Base-by-base conservation (phyloP, 1,284 basidiomycete species). In the Sphaerobolus stellatus region DNA sequence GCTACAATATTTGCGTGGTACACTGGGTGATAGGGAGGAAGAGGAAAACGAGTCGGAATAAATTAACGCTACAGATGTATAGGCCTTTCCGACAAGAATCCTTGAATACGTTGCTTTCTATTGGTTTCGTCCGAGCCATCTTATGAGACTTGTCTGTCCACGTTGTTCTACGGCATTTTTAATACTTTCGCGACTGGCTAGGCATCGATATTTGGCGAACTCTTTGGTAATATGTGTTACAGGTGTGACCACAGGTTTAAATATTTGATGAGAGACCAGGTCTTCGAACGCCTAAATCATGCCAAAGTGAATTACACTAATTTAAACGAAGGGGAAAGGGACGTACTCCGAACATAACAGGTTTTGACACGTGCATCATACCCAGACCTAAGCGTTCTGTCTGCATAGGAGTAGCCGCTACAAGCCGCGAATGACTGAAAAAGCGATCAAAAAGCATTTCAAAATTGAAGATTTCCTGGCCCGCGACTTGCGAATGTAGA, bases 391-490 rank as follows among this genome's bases (percentile, higher is more conserved):
- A 83, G 3, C 88, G 86, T 51, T 82, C 81, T 28, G 89, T 66
- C 54, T 85, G 82, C n/a, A 90, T 80, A 1, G 88, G 88, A 0
- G 88, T 87, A 14, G 84, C 80, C 16, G 75, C 75, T 4, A 86
- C 86, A 18, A 81, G 76, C 24, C 84, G 82, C 18, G 88, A 75
- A 67, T 90, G 87, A 55, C 80, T 79, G 29, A 78, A 77, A 66
- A 90, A 88, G 18, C 75, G 72, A 46, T 88, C 84, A 58, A 84
- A 73, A 3, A 92, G 75, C 84, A 90, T 88, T 65, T 90, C 89
- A 64, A 92, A 92, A 2, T 84, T 92, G 65, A 90, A 79, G 5
- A 66, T 66, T 24, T 83, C 77, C 57, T 91, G 87, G 1, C 90
- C 90, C 11, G 78, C 76, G 2, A 80, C 82, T 34, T 81, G 72